Conservation (phyloP, 352 stramenopile genomes). For the Phytophthora agathidicida region DNA sequence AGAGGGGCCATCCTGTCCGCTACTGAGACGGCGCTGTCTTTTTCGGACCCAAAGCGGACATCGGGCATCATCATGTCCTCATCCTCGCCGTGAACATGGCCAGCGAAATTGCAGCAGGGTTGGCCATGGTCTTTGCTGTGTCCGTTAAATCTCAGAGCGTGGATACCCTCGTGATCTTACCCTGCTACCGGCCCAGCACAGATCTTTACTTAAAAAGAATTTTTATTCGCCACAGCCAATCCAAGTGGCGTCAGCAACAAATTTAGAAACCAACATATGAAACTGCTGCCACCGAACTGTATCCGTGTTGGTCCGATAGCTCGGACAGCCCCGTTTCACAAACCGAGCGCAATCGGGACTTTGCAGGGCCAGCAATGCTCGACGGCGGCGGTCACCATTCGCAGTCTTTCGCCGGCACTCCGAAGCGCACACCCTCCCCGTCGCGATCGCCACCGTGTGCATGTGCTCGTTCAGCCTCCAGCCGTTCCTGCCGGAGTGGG, state of each 20-base stretch:
- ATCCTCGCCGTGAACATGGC: constrained; percentile 19
- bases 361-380: constrained; percentile 14
- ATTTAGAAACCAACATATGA: too few species aligned
- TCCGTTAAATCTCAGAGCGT: constrained; percentile 23
- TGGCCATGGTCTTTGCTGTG: neutral
- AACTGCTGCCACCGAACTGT: constrained; percentile 24
- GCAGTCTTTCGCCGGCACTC: constrained; percentile 25
- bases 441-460: constrained; percentile 24
- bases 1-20: too few species aligned
- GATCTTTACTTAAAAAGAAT: neutral
- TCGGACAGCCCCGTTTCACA: constrained; percentile 16
- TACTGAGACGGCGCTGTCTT: too few species aligned
- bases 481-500: constrained; percentile 43
- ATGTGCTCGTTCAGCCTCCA: constrained; percentile 40
- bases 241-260: constrained; percentile 4
- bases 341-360: constrained; percentile 1
- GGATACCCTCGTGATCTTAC: constrained; percentile 11
- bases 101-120: too few species aligned
- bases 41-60: neutral
- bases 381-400: constrained; percentile 24
- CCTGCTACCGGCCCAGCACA: constrained; percentile 11
- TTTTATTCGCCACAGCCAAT: neutral
- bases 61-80: constrained; percentile 15
- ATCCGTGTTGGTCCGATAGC: constrained; percentile 23
- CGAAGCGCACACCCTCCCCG: constrained; percentile 9